Percentiles rank a stretch among this genome's conserved stretches.
phyloP scores from a whole-genome alignment of 495 filamentous ascomycete species.

The Trichocladium antarcticum region DNA sequence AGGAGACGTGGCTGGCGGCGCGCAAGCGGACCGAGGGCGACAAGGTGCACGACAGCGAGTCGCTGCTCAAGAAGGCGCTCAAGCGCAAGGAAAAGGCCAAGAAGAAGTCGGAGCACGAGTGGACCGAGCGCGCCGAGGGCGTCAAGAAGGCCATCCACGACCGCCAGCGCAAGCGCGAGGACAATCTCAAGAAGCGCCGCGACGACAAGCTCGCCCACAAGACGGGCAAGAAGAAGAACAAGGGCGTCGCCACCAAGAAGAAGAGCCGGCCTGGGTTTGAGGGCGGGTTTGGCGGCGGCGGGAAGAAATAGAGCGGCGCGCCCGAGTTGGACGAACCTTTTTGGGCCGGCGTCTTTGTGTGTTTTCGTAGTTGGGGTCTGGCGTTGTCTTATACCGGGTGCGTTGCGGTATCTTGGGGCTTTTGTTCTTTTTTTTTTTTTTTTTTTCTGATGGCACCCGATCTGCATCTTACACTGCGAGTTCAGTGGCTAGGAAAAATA shows the following conservation, averaged over 20 bases:
- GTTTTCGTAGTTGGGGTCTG: background rate
- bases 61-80: slow-evolving; percentile 84
- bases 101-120: slow-evolving; percentile 80
- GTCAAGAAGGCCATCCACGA: slow-evolving; percentile 66
- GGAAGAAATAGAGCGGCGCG: slow-evolving; percentile 17
- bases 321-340: background rate
- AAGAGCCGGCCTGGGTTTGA: slow-evolving; percentile 76
- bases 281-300: slow-evolving; percentile 60
- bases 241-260: slow-evolving; percentile 44
- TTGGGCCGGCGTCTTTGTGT: background rate
- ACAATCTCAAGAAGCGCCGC: slow-evolving; percentile 71
- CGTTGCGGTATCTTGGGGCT: slow-evolving; percentile 2
- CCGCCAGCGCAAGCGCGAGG: slow-evolving; percentile 77
- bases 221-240: slow-evolving; percentile 54
- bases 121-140: slow-evolving; percentile 68
- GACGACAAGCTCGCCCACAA: slow-evolving; percentile 50
- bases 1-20: slow-evolving; percentile 87
- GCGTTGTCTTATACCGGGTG: slow-evolving; percentile 4
- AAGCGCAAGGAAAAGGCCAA: slow-evolving; percentile 86
- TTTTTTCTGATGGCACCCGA: background rate
- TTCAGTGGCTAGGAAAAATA: slow-evolving; percentile 11
- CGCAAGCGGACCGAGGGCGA: slow-evolving; percentile 82
- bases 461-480: slow-evolving; percentile 3
- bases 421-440: background rate
- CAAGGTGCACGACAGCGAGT: slow-evolving; percentile 77